Conservation (phyloP, 2,329 filamentous ascomycete genomes). For the Diaporthe vexans region DNA sequence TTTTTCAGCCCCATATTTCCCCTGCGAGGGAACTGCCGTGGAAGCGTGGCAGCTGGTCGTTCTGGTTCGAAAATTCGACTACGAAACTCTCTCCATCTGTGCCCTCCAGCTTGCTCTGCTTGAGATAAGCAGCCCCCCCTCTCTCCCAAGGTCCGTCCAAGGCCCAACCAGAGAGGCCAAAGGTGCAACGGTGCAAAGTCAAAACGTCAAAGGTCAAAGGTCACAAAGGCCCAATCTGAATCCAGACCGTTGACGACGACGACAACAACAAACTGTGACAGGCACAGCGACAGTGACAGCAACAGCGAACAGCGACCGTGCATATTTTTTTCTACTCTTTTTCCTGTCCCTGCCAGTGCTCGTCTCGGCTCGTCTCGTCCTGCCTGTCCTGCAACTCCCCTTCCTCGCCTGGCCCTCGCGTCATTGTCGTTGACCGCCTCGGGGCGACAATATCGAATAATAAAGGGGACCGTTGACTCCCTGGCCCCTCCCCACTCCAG, state of each 20-base stretch:
- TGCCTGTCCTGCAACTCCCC: neutral
- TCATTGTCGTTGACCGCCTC: conserved; percentile 42
- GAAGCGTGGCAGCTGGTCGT: conserved; percentile 29
- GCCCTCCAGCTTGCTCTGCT: neutral
- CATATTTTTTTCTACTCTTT: neutral
- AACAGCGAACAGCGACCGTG: neutral
- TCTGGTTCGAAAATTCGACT: conserved; percentile 35
- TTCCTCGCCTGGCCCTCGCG: conserved; percentile 37
- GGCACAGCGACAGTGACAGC: neutral
- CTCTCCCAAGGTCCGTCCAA: neutral
- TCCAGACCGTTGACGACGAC: conserved; percentile 21
- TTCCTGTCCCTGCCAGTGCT: conserved; percentile 18
- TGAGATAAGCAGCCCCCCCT: neutral
- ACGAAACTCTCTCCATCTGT: conserved; percentile 12
- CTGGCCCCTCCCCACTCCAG: conserved; percentile 41
- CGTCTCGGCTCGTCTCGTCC: conserved; percentile 22
- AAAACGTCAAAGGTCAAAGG: neutral
- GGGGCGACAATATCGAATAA: conserved; percentile 43
- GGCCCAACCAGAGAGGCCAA: conserved; percentile 14
- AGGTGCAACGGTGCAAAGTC: conserved; percentile 4
- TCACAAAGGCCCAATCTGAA: neutral
- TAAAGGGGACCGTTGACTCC: conserved; percentile 41
- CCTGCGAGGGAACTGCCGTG: conserved; percentile 27
- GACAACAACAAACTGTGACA: neutral
- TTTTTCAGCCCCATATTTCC: conserved; percentile 43